A percentile compares a stretch with the other conserved stretches of the same genome.
Conservation (phyloP, 1,284 basidiomycete species). For the Blastosporella zonata region DNA sequence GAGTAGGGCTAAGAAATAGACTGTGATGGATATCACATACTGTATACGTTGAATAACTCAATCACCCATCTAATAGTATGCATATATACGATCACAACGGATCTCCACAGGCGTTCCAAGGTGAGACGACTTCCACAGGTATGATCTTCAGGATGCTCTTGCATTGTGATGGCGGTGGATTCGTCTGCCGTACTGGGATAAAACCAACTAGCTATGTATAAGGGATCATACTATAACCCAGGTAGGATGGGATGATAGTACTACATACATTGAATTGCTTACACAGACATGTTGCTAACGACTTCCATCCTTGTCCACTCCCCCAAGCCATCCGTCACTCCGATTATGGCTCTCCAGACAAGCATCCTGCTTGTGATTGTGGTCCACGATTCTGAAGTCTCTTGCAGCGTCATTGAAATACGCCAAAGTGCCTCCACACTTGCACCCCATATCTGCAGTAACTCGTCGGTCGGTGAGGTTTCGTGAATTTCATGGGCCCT, state of each 20-base stretch:
- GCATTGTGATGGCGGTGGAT: too few species aligned
- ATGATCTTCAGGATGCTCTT: too few species aligned
- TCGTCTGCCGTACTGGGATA: too few species aligned
- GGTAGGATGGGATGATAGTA: too few species aligned
- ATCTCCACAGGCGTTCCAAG: too few species aligned
- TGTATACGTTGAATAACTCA: neutral
- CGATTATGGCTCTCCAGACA: slow-evolving; percentile 48
- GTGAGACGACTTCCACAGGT: too few species aligned
- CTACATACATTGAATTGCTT: too few species aligned
- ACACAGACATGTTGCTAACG: slow-evolving; percentile 8
- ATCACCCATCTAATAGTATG: neutral
- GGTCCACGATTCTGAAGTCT: slow-evolving; percentile 44
- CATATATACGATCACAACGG: neutral
- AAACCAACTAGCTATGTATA: too few species aligned
- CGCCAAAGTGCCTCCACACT: slow-evolving; percentile 60
- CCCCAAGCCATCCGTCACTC: slow-evolving; percentile 33
- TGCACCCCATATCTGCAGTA: slow-evolving; percentile 47
- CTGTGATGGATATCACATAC: neutral
- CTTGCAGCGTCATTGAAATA: slow-evolving; percentile 42
- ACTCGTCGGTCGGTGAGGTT: slow-evolving; percentile 19
- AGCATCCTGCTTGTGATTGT: slow-evolving; percentile 50
- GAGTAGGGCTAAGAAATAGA: slow-evolving; percentile 14
- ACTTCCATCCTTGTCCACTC: slow-evolving; percentile 42
- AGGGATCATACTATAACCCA: too few species aligned
- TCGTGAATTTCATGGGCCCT: slow-evolving; percentile 40